Evolutionary conservation across 2,329 filamentous ascomycete species (phyloP).

Genomic region (Aspergillus neotritici): DNA sequence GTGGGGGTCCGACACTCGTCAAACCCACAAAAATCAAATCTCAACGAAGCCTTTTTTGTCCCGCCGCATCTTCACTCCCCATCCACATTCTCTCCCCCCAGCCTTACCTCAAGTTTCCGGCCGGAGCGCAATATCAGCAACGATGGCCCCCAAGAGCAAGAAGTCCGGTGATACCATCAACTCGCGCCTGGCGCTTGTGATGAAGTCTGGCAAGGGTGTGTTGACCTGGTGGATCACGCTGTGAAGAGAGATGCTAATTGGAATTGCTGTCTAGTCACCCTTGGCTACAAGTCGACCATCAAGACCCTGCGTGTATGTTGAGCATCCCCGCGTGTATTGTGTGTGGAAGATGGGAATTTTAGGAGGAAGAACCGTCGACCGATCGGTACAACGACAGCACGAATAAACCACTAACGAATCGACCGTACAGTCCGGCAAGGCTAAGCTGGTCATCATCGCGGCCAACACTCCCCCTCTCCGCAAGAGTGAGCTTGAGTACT

Average conservation of each 20-base stretch:
- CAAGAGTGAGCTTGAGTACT: slow-evolving; percentile 95
- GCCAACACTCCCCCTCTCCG: slow-evolving; percentile 96
- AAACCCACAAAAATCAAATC: slow-evolving; percentile 16
- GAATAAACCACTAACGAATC: background rate
- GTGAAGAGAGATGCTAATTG: slow-evolving; percentile 6
- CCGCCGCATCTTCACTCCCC: slow-evolving; percentile 7
- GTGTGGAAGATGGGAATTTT: background rate
- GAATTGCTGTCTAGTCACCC: slow-evolving; percentile 56
- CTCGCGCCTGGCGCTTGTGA: slow-evolving; percentile 63
- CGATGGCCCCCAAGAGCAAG: slow-evolving; percentile 62
- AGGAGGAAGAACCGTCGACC: background rate
- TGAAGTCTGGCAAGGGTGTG: slow-evolving; percentile 51
- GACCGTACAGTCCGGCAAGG: slow-evolving; percentile 67
- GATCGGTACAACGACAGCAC: background rate
- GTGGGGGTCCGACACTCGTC: slow-evolving; percentile 9
- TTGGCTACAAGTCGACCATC: slow-evolving; percentile 84
- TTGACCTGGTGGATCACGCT: background rate
- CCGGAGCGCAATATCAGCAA: slow-evolving; percentile 30
- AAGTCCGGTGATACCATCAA: slow-evolving; percentile 80
- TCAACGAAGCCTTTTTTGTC: slow-evolving; percentile 10
- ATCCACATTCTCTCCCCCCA: slow-evolving; percentile 3
- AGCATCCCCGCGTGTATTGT: background rate
- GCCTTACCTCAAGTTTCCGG: slow-evolving; percentile 23
- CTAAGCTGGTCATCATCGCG: slow-evolving; percentile 93
- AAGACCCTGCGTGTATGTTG: slow-evolving; percentile 66